A percentile compares a stretch with the other conserved stretches of the same genome.
These are phyloP conservation scores for Hyaloscypha hepaticicola DNA, from an alignment of 495 filamentous ascomycete genomes.

Conservation along the genomic window DNA sequence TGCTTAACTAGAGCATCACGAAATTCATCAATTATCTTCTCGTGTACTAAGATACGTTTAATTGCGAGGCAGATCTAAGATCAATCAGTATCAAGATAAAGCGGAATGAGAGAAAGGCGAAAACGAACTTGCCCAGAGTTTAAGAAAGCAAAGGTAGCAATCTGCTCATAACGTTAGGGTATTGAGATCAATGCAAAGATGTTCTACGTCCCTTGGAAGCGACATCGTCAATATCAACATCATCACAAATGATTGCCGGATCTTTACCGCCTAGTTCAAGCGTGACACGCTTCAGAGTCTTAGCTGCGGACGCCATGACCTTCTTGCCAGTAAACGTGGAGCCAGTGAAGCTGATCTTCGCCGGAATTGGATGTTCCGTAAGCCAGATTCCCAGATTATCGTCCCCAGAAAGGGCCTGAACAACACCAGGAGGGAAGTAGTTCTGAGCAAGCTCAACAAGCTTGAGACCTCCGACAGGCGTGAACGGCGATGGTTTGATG, in stretches of 20 bases:
- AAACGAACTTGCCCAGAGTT: slow-evolving; percentile 33
- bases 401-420: slow-evolving; percentile 57
- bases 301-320: slow-evolving; percentile 50
- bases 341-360: slow-evolving; percentile 62
- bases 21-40: slow-evolving; percentile 56
- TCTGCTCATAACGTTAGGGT: not conserved
- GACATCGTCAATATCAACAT: slow-evolving; percentile 43
- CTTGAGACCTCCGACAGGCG: slow-evolving; percentile 57
- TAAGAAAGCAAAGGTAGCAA: slow-evolving; percentile 4
- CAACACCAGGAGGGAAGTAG: slow-evolving; percentile 57
- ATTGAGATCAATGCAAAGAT: not conserved
- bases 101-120: not conserved
- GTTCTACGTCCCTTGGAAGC: not conserved
- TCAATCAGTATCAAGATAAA: not conserved
- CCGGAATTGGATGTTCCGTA: slow-evolving; percentile 50
- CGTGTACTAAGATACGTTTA: slow-evolving; percentile 55
- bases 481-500: slow-evolving; percentile 51
- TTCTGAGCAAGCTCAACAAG: slow-evolving; percentile 51
- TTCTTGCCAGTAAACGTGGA: slow-evolving; percentile 54
- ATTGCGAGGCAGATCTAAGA: slow-evolving; percentile 11
- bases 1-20: slow-evolving; percentile 45
- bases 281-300: slow-evolving; percentile 55
- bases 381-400: slow-evolving; percentile 53
- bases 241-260: slow-evolving; percentile 51
- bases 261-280: slow-evolving; percentile 60